Base-by-base conservation (phyloP, 306 rosid species). In the Fragaria nilgerrensis region DNA sequence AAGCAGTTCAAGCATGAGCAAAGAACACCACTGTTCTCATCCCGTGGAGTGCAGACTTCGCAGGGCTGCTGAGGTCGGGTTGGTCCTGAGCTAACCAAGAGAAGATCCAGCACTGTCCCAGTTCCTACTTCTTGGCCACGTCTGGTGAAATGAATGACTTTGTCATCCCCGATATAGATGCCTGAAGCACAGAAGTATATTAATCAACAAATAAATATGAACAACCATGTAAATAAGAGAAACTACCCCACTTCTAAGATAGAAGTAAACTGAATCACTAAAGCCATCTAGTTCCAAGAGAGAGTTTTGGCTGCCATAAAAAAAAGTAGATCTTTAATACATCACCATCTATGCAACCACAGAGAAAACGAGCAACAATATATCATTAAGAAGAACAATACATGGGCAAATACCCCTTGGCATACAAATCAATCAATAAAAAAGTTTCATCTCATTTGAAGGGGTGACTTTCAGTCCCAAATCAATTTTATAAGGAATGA, bases 71-170 rank as follows among this genome's bases (percentile, higher is more conserved):
- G 84, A 36, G 87, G 23, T 73, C 80, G 86, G 65, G 88, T 78
- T 1, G 96, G 98, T 78, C 87, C 93, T 6, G 97, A 95, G 82
- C 98, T 95, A 67, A 85, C 6, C 65, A 95, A 88, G 78, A 95
- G 84, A 66, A 78, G n/a, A 87, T 95, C 98, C 11, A 92, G 82
- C 78, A 86, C 84, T 1, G 98, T 90, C 34, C 98, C 98, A 3
- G 97, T 92, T 74, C 97, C 97, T 12, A 95, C 96, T 92, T 92
- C 98, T 86, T 89, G 98, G 41, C 97, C 98, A 16, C 85, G 89
- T 68, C 98, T 88, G 37, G 98, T 92, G 74, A 95, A 95, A 86
- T 95, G 98, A 79, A 95, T 70, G 68, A 95, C 97, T 81, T 75
- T 90, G 84, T 84, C 86, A 72, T 90, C 89, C 1, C 96, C 98